Base-by-base conservation (phyloP, 352 stramenopile genomes). In the Pilasporangium apinafurcum region DNA sequence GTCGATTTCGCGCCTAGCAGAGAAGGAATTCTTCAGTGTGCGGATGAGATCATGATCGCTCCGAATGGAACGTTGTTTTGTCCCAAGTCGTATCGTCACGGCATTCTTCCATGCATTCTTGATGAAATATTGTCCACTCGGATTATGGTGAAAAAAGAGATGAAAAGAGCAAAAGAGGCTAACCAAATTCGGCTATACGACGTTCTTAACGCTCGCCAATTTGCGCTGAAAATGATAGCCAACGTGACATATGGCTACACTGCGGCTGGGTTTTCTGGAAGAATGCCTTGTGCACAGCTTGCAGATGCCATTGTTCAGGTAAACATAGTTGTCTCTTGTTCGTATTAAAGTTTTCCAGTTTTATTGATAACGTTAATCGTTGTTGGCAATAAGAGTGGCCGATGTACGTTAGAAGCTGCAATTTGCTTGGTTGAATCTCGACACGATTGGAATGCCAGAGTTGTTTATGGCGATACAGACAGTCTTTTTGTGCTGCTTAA, bases 231-330 rank as follows among this genome's bases (percentile, higher is more conserved):
- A 67, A 95, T 99, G 79, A 94, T 99, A 35, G 93, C 96, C 4
- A 99, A 99, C 66, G 96, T 99, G 21, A 99, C 95, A 13, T 99
- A 99, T 62, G 95, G 92, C 5, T 99, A 99, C 73, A 99, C 96
- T 5, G 94, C 92, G 2, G 97, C 97, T 14, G 96, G 95, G 1
- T 99, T 99, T 66, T 98, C 86, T 27, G 97, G 97, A 1, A 71
- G 97, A 14, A 99, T 98, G 81, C 95, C 94, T 5, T 97, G 90
- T 51, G 80, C 87, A 28, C 85, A 98, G 61, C 72, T 99, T 8
- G 97, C 96, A 8, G 97, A 99, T 68, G 83, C 96, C 2, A 99
- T 99, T 55, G 97, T 99, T 27, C 85, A 98, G 62, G 96, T 90
- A 27, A 24, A 37, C 16, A 30, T 22, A 13, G n/a, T n/a, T n/a